Conservation (phyloP, 2,329 filamentous ascomycete genomes). For the Trichoderma lentiforme region DNA sequence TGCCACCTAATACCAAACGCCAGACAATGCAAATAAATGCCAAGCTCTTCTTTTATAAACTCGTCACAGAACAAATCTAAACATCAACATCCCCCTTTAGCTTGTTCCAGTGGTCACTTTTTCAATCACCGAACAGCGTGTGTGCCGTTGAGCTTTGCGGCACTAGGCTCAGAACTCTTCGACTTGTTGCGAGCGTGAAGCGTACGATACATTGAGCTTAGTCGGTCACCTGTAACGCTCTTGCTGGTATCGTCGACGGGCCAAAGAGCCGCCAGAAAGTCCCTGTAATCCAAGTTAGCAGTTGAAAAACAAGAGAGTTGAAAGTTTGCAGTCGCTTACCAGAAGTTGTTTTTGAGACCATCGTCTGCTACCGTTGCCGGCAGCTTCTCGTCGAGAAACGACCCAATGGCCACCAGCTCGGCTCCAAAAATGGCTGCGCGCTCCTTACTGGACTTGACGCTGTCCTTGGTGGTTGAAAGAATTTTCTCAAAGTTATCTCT, state of each 20-base stretch:
- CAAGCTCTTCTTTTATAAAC: conserved; percentile 19
- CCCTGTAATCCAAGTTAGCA: conserved; percentile 33
- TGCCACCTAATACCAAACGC: conserved; percentile 26
- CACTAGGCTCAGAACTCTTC: conserved; percentile 28
- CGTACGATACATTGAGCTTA: conserved; percentile 45
- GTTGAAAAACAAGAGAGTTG: background rate
- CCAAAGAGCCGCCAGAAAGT: conserved; percentile 45
- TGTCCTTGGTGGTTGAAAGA: conserved; percentile 58
- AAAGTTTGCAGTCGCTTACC: conserved; percentile 36
- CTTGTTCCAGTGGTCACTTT: background rate
- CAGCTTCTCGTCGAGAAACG: conserved; percentile 52
- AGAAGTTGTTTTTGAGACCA: conserved; percentile 48
- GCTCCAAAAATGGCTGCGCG: conserved; percentile 59
- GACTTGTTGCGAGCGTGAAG: conserved; percentile 35
- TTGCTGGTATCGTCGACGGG: conserved; percentile 45
- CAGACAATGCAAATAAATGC: conserved; percentile 28
- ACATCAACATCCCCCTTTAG: background rate
- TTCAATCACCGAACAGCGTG: conserved; percentile 21
- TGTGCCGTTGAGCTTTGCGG: conserved; percentile 33
- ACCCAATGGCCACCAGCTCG: conserved; percentile 59
- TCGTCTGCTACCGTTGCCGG: conserved; percentile 41
- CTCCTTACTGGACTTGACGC: conserved; percentile 59
- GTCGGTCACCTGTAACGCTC: conserved; percentile 41
- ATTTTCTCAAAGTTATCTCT: conserved; percentile 58
- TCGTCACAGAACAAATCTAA: conserved; percentile 15